Evolutionary conservation across 345 rosid species (phyloP).

Genomic region (Mallotus nudiflorus): DNA sequence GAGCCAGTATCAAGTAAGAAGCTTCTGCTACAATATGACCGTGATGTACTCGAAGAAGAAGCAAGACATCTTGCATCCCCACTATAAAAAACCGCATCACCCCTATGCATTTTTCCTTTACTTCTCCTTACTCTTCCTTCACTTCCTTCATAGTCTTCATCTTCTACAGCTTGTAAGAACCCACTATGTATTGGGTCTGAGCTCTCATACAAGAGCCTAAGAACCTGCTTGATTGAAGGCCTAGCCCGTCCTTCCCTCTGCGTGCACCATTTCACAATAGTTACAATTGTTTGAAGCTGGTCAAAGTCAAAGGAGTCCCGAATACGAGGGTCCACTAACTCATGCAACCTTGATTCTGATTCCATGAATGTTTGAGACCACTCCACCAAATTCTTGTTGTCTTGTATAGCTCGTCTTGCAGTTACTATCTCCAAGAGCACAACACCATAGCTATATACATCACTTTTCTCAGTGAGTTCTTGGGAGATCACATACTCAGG

Average conservation of each 20-base stretch:
- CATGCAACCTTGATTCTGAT: constrained; percentile 53
- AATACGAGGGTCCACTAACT: constrained; percentile 65
- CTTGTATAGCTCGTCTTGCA: constrained; percentile 72
- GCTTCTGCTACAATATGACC: constrained; percentile 89
- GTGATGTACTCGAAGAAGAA: constrained; percentile 87
- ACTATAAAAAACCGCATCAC: constrained; percentile 49
- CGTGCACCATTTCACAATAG: constrained; percentile 84
- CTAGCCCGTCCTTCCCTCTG: constrained; percentile 75
- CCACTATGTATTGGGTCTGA: constrained; percentile 77
- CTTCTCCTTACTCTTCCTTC: constrained; percentile 62
- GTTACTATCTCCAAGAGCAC: constrained; percentile 80
- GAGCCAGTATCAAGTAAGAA: constrained; percentile 81
- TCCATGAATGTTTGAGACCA: constrained; percentile 55
- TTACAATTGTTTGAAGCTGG: constrained; percentile 67
- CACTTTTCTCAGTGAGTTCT: constrained; percentile 91
- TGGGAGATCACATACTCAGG: constrained; percentile 87
- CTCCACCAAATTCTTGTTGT: constrained; percentile 75
- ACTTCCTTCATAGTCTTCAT: constrained; percentile 56
- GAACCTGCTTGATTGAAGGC: constrained; percentile 89
- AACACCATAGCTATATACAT: constrained; percentile 91
- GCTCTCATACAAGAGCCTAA: constrained; percentile 76
- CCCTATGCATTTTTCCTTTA: constrained; percentile 53
- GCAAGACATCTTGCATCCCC: constrained; percentile 71
- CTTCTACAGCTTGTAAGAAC: constrained; percentile 62
- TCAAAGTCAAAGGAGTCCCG: constrained; percentile 62